Evolutionary conservation across 345 rosid genomes (phyloP), one percentile per base, ranked within the genome.

Genomic region (Rhodamnia argentea): DNA sequence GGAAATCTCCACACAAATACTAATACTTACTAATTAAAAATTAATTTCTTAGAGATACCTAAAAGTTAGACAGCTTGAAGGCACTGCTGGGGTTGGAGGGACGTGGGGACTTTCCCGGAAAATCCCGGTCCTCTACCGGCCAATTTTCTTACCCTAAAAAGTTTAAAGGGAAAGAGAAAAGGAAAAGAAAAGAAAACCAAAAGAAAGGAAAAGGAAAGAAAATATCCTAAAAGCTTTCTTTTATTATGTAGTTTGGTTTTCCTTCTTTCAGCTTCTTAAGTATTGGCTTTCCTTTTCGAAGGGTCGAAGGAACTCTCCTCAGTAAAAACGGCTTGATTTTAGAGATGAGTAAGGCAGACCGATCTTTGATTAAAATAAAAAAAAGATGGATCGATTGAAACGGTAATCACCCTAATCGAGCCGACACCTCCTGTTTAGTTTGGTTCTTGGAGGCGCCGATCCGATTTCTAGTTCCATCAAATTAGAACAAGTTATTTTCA

Each of bases 31-130:
- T 70, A 2, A 18, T 20, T 27, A 24, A 50, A 47, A 24, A 12
- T 13, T 82, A 15, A 52, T 82, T n/a, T 52, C 57, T 53, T 81
- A 32, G 83, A 57, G 81, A 76, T 59, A 52, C 87, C 88, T 40
- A 82, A 90, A 88, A 88, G 89, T 58, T 54, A 84, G 90, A 88
- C 90, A 89, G 90, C 92, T 91, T 89, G 91, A 86, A 87, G 47
- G 92, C 91, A 91, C 91, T 88, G 88, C 82, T 54, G 32, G 84
- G 74, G 86, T 23, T 84, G 51, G 57, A 64, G 85, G 57, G n/a
- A 52, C 85, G 52, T 75, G 70, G 83, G 70, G 47, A 55, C 86
- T 84, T 51, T 84, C 86, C 50, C 54, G 52, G 57, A 52, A 86
- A 83, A 82, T 54, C 44, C 84, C 32, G 29, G 57, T 60, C 56